Evolutionary conservation across 768 basidiomycete species (phyloP), one percentile per base, ranked within the genome.

Genomic region (Tulasnella sp.): DNA sequence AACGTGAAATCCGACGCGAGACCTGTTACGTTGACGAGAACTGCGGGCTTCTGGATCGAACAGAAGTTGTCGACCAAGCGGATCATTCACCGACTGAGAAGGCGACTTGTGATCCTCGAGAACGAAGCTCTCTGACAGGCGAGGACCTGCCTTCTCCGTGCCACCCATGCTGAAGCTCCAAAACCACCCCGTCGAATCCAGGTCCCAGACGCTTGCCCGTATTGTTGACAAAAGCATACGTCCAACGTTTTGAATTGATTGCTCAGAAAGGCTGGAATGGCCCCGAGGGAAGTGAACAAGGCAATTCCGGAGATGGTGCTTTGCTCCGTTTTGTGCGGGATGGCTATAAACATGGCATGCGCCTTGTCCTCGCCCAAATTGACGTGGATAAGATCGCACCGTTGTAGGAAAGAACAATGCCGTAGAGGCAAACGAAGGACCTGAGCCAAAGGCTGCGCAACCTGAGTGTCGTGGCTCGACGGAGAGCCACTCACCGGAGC

Each of bases 1-100:
- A n/a, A 54, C 24, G 54, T 54, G 64, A 69, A 69, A 37, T 37
- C 64, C 31, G 64, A 28, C 54, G 54, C 64, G 64, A 69, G 64
- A 31, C 64, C 31, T 69, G n/a, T 69, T 69, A 69, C 64, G 64
- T 69, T 64, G 60, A 11, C n/a, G 7, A 31, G 37, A 37, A 6
- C 37, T 37, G 37, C 6, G 5, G 4, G 64, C 64, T 69, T 69
- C 64, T 69, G 64, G 64, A 69, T 69, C 64, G 31, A 69, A 16
- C 12, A 18, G 31, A 69, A 22, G 11, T 34, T 54, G 46, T 54
- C 6, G 31, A 69, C 64, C 28, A 69, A 69, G 64, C 64, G 64
- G 64, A 69, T 69, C 64, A 28, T 9, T 69, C 31, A 37, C 64
- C 64, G 64, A 69, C 9, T 37, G n/a, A 31, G n/a, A 31, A 31